Base-by-base conservation (phyloP, 1,139 yeast species). In the Entelexis paramagnoliae region DNA sequence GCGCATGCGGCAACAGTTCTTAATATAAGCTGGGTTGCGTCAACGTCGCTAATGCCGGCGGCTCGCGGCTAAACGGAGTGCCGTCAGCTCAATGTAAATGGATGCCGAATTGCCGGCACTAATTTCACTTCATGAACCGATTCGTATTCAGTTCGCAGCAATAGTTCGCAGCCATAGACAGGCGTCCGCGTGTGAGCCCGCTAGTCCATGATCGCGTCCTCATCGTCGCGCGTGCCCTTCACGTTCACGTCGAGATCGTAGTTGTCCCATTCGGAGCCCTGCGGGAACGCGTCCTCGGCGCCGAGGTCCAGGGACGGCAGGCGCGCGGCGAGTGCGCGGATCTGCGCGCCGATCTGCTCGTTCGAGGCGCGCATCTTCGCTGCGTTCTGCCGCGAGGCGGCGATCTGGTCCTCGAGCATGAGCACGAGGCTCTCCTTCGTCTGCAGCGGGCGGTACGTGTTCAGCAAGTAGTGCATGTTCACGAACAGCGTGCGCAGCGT, bases 381-480 rank as follows among this genome's bases (percentile, higher is more conserved):
- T 13, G 62, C 60, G 34, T 63, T 60, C 29, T 55, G 55, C n/a
- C 58, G 53, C 42, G 59, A 59, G 30, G 55, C 55, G 17, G 58
- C 62, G 22, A 68, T 63, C 52, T 68, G 69, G 50, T 79, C 80
- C 61, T 77, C 80, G 65, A 87, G 70, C 51, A 84, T 69, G 74
- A 81, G 72, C 46, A 84, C 81, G 59, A 87, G 73, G 55, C 87
- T 80, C 61, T 87, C 95, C 45, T 95, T 72, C 8, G 89, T 81
- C 63, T 87, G 96, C 65, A 87, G 95, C 0, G 95, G 95, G 53
- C 95, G 72, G 66, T 86, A 87, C 51, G 86, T 86, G 65, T 87
- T 87, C 55, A 87, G 68, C 51, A 87, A 68, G 64, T 87, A 95
- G 64, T 86, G 94, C 59, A 86, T 81, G 63, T 87, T 87, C 63